Base-by-base conservation (phyloP, 1,139 yeast genomes). In the Meyerozyma elateridarum region DNA sequence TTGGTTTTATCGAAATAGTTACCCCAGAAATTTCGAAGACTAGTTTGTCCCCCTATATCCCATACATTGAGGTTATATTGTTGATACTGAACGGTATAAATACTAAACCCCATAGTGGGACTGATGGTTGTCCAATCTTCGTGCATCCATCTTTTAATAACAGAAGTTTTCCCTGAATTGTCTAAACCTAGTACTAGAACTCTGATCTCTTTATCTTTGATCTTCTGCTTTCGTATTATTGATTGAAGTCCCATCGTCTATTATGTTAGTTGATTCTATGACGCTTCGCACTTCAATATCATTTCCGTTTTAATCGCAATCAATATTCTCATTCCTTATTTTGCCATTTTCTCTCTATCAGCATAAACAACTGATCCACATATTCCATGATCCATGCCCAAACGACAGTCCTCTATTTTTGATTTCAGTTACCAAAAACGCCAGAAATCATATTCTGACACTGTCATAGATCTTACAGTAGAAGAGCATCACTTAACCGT, bases 31-130 rank as follows among this genome's bases (percentile, higher is more conserved):
- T 85, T 77, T 29, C 96, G 66, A 30, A 87, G 59, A 12, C 85
- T 72, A 9, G 72, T 63, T 52, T 88, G 96, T 0, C 96, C 96
- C 2, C 96, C 96, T 8, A 88, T 78, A 50, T 87, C 96, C 96
- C 89, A 81, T 24, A 79, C 52, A 37, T 77, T 76, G 30, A 64
- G 46, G 24, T 54, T 57, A 42, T 40, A 59, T 17, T 47, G 56
- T 3, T 51, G 39, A 40, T 58, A 50, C 3, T 41, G 36, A 6
- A 71, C 44, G 4, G 76, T 69, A 36, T 62, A 64, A 61, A 78
- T 54, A 59, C 62, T 73, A 57, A 53, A 73, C 35, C 70, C 71
- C 66, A 80, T 61, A 2, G 85, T 77, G 20, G 76, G 77, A 3
- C 73, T 63, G 6, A 66, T 53, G 11, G 48, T 35, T 31, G 43